Evolutionary conservation across 495 filamentous ascomycete species (phyloP), one percentile per base, ranked within the genome.

Genomic region (Aspergillus conjunctus): DNA sequence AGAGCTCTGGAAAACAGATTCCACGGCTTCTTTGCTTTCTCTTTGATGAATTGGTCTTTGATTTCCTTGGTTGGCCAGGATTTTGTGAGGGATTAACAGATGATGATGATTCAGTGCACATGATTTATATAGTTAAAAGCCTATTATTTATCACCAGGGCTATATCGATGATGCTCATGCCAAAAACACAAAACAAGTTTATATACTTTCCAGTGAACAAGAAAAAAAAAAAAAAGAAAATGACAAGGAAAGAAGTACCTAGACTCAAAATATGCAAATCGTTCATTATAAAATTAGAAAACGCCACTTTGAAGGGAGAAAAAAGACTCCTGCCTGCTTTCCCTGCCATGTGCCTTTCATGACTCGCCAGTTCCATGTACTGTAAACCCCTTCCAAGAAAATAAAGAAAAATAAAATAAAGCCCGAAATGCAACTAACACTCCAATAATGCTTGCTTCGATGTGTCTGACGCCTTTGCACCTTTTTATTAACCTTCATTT

Each of bases 401-500:
- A 52, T 33, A 17, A 52, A 46, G 18, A 46, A 22, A 43, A 41
- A 22, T 21, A 37, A 54, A 17, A 54, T 12, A 54, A 54, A 54
- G 7, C 18, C 18, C 11, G 9, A 43, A 44, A 43, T 43, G 12
- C 12, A 32, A 3, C 32, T 4, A 39, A 54, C 26, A 44, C 33
- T 30, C 15, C 18, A 43, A 17, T 1, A 10, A 37, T 34, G 51
- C 51, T 15, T 37, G 10, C 6, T 11, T 48, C 9, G 14, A 53
- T 21, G 43, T 52, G 17, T 34, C 30, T 18, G 8, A 53, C 12
- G 8, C 12, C 12, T 2, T 39, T 14, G 26, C 41, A 7, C 44
- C 26, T 51, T 12, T 46, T 21, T 0, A 12, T 18, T 22, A 26
- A 50, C 30, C 41, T 41, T 21, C 31, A 18, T 54, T 55, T 60